phyloP scores from a whole-genome alignment of 345 rosid genomes.

The Pugionium dolabratum region DNA sequence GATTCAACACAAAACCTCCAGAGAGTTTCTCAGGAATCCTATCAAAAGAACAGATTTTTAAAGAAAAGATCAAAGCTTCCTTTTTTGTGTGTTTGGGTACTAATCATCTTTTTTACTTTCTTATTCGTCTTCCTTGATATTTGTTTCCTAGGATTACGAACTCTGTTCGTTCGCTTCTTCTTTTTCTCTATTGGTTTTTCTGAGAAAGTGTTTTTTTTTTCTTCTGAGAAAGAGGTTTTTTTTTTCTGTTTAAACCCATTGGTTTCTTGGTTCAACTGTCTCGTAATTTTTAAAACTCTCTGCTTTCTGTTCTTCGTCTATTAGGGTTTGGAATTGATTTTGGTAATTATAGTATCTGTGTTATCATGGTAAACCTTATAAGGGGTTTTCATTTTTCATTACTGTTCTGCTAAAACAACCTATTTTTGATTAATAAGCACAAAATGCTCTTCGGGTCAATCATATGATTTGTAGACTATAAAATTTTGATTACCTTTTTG shows the following conservation, averaged over 20 bases:
- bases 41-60: background rate
- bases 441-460: constrained; percentile 7
- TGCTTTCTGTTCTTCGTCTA: constrained; percentile 2
- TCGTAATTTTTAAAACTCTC: background rate
- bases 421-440: background rate
- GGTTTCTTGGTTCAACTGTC: constrained; percentile 1
- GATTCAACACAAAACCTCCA: constrained; percentile 20
- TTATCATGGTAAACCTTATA: background rate
- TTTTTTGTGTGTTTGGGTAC: constrained; percentile 2
- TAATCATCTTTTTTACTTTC: background rate
- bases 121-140: background rate
- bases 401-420: constrained; percentile 12
- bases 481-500: background rate
- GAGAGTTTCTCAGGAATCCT: constrained; percentile 1
- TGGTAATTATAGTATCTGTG: background rate
- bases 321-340: background rate
- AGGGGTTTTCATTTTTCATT: too few species aligned
- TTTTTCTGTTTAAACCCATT: background rate
- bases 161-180: constrained; percentile 24
- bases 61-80: constrained; percentile 7
- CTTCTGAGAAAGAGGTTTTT: too few species aligned
- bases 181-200: background rate
- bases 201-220: background rate
- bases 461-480: background rate
- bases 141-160: constrained; percentile 17